phyloP scores from a whole-genome alignment of 441 rosid species.

The Bruguiera hainesii region DNA sequence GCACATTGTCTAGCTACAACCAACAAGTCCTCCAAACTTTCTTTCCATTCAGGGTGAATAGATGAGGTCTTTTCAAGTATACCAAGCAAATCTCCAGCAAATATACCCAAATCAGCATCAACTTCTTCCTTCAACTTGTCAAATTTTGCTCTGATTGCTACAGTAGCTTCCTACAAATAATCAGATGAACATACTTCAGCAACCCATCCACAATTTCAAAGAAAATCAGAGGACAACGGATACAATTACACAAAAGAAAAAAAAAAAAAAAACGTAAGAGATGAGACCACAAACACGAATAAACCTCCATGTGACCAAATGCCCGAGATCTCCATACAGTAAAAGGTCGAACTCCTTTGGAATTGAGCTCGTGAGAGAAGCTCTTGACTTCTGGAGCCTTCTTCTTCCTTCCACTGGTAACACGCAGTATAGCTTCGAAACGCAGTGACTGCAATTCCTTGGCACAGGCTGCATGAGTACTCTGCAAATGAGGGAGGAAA shows the following conservation, averaged over 20 bases:
- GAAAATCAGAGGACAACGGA: background rate
- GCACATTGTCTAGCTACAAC: constrained; percentile 74
- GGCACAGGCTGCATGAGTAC: constrained; percentile 57
- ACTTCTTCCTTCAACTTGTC: constrained; percentile 93
- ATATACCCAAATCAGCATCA: constrained; percentile 79
- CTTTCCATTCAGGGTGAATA: constrained; percentile 71
- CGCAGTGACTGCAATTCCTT: constrained; percentile 89
- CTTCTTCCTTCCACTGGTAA: constrained; percentile 89
- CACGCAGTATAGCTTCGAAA: constrained; percentile 81
- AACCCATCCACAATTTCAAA: background rate
- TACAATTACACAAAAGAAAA: background rate
- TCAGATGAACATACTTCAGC: background rate
- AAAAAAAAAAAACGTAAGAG: background rate
- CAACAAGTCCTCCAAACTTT: constrained; percentile 79
- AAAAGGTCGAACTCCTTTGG: constrained; percentile 94
- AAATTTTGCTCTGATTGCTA: constrained; percentile 78
- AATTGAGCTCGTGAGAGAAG: constrained; percentile 97
- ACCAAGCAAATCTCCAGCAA: constrained; percentile 88
- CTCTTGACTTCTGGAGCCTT: constrained; percentile 82
- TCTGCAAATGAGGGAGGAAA: constrained; percentile 34
- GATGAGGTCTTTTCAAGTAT: constrained; percentile 67
- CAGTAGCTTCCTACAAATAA: constrained; percentile 66
- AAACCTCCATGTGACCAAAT: constrained; percentile 89
- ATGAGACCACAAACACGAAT: constrained; percentile 5
- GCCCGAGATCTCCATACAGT: constrained; percentile 92